These are phyloP conservation scores for Limnanthes douglasii DNA, from an alignment of 345 rosid species.

Conservation along the genomic window DNA sequence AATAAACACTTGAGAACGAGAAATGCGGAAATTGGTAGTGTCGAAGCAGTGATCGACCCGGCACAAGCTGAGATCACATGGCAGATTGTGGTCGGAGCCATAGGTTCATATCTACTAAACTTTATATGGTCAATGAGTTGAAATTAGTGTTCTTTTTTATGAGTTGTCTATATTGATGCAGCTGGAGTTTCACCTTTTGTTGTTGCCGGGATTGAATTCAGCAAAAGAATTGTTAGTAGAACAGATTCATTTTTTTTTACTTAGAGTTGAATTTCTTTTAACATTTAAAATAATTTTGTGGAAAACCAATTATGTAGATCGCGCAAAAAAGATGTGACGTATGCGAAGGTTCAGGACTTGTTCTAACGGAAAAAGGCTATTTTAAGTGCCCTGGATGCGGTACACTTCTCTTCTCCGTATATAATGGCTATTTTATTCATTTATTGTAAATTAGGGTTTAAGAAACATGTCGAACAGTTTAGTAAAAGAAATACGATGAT, in stretches of 20 bases:
- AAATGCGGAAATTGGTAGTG: slow-evolving; percentile 18
- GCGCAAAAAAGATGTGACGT: slow-evolving; percentile 62
- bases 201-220: slow-evolving; percentile 85
- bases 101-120: slow-evolving; percentile 22
- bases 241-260: not conserved
- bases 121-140: not conserved
- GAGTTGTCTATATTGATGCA: slow-evolving; percentile 37
- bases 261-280: too few relatives aligned
- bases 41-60: slow-evolving; percentile 23
- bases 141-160: not conserved
- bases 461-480: too few relatives aligned
- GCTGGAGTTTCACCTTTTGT: slow-evolving; percentile 68
- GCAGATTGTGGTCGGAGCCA: slow-evolving; percentile 62
- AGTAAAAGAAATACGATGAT: slow-evolving; percentile 1
- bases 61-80: slow-evolving; percentile 40
- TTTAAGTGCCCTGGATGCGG: slow-evolving; percentile 56
- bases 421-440: too few relatives aligned
- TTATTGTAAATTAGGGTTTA: too few relatives aligned
- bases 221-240: slow-evolving; percentile 61
- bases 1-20: slow-evolving; percentile 9
- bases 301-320: slow-evolving; percentile 42
- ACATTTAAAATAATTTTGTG: too few relatives aligned
- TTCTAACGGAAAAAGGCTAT: slow-evolving; percentile 34
- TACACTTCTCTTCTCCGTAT: slow-evolving; percentile 9
- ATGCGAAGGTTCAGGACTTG: slow-evolving; percentile 69